phyloP scores from a whole-genome alignment of 2,329 filamentous ascomycete species.

The Truncatella angustata region DNA sequence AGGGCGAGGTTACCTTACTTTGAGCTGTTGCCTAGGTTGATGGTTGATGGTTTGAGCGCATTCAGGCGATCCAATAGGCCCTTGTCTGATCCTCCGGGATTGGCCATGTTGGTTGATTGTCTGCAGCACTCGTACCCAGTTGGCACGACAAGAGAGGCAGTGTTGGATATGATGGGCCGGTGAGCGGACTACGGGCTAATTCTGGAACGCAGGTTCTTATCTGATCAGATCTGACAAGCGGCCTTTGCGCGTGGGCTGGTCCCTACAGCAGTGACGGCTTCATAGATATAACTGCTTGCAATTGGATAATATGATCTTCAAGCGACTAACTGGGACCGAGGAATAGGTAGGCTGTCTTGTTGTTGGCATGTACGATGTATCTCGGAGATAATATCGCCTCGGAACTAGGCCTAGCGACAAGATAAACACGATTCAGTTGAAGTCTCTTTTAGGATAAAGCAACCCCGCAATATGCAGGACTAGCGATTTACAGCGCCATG shows the following conservation, averaged over 20 bases:
- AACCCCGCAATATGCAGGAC: too few species aligned
- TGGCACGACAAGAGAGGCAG: not conserved
- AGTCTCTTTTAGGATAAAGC: too few species aligned
- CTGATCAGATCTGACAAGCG: not conserved
- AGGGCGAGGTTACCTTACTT: slow-evolving; percentile 34
- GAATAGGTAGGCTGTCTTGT: too few species aligned
- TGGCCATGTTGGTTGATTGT: slow-evolving; percentile 17
- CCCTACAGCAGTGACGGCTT: not conserved
- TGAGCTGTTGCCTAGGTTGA: slow-evolving; percentile 33
- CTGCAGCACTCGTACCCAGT: not conserved
- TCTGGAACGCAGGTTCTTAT: not conserved
- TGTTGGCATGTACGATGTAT: too few species aligned
- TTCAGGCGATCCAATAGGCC: slow-evolving; percentile 54
- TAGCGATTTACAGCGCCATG: too few species aligned
- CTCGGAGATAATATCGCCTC: too few species aligned
- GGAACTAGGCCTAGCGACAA: too few species aligned
- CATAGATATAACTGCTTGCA: not conserved
- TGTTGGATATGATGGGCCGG: not conserved
- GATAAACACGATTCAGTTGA: too few species aligned
- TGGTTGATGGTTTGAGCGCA: slow-evolving; percentile 43
- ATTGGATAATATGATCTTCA: too few species aligned
- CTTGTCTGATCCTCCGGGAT: slow-evolving; percentile 33
- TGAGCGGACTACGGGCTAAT: not conserved
- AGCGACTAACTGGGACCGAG: too few species aligned
- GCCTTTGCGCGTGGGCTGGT: not conserved